Evolutionary conservation across 1,284 basidiomycete genomes (phyloP), one percentile per base, ranked within the genome.

Genomic region (Boletus nobilissimus): DNA sequence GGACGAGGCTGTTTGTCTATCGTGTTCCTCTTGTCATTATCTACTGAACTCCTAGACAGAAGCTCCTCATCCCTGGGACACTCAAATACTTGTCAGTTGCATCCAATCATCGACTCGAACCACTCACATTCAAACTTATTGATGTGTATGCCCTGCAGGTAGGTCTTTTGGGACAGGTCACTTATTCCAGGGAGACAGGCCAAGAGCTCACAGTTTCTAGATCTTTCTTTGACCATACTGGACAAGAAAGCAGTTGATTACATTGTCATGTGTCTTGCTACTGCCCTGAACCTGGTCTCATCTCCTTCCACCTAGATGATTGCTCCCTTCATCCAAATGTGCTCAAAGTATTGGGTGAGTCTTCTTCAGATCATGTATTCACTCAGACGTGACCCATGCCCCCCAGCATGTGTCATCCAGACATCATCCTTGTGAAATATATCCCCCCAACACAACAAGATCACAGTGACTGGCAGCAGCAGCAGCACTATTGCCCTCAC

Each of bases 401-500:
- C 46, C 75, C 39, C 81, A 96, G 96, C 95, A 26, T 93, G 96
- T 78, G 92, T 91, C 19, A 92, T 98, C 32, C 94, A 97, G 9
- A 92, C 92, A 0, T 97, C 96, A 0, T 93, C 94, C 1, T 87
- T 99, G 71, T 92, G 93, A 79, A 96, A 98, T 82, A 93, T 98
- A 73, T 98, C 97, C 0, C 87, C 98, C 24, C 92, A 97, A 39
- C 91, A 96, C 72, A 98, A 98, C 86, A 92, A 92, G 71, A 98
- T 98, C 81, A 92, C 91, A 57, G 90, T 93, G 1, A 91, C 94
- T 0, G 96, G n/a, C n/a, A n/a, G n/a, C n/a, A n/a, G 96, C 29
- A 96, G 94, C 3, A 96, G 96, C 36, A 96, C 95, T 3, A 96
- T 98, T 6, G 94, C 96, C 0, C 89, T 99, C n/a, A 97, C 97